phyloP scores from a whole-genome alignment of 2,329 filamentous ascomycete genomes.

The Verticillium tricorpus region DNA sequence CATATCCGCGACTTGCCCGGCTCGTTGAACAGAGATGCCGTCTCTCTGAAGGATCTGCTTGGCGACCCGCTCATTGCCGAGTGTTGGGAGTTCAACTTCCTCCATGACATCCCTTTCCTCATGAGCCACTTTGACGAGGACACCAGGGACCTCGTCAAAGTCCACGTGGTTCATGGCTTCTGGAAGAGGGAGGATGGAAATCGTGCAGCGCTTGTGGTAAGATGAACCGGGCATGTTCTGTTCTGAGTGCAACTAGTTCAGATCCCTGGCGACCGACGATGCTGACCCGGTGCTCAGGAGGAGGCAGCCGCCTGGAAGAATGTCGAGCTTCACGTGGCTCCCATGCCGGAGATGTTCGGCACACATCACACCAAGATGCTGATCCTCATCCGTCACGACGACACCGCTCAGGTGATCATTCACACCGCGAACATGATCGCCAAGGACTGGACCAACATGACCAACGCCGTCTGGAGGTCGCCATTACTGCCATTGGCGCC shows the following conservation, averaged over 20 bases:
- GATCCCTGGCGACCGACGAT: conserved; percentile 8
- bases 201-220: conserved; percentile 53
- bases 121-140: conserved; percentile 50
- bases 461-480: conserved; percentile 76
- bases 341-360: conserved; percentile 78
- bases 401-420: conserved; percentile 72
- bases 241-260: not conserved
- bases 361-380: conserved; percentile 89
- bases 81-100: conserved; percentile 67
- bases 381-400: conserved; percentile 73
- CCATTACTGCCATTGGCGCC: conserved; percentile 56
- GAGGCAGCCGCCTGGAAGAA: conserved; percentile 59
- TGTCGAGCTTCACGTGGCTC: conserved; percentile 66
- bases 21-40: conserved; percentile 57
- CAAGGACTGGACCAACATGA: conserved; percentile 85
- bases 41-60: conserved; percentile 64
- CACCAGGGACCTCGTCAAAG: conserved; percentile 40
- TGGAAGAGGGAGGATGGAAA: conserved; percentile 64
- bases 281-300: conserved; percentile 38
- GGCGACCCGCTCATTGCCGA: conserved; percentile 70
- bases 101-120: conserved; percentile 57
- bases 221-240: conserved; percentile 9
- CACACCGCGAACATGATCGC: conserved; percentile 91
- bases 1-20: conserved; percentile 59
- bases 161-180: conserved; percentile 58